These are phyloP conservation scores for Leucocoprinus sp. DNA, from an alignment of 768 basidiomycete genomes.

Conservation along the genomic window DNA sequence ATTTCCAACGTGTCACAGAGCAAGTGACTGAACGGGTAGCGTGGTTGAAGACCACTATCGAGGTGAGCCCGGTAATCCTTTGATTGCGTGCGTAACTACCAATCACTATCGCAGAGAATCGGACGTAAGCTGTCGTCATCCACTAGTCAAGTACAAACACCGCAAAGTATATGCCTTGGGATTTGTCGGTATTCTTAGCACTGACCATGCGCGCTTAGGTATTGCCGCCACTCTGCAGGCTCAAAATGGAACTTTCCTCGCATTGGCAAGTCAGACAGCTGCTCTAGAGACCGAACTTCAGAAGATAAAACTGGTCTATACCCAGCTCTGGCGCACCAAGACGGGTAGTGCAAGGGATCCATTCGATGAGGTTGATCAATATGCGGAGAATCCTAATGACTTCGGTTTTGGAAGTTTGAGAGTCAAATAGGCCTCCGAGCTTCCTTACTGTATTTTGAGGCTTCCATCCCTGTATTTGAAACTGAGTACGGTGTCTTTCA, in stretches of 20 bases:
- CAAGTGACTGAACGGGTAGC: conserved; percentile 64
- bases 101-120: conserved; percentile 49
- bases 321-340: conserved; percentile 69
- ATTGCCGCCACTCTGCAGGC: conserved; percentile 73
- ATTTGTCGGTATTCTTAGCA: conserved; percentile 7
- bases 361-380: conserved; percentile 45
- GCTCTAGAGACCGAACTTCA: conserved; percentile 66
- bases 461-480: neutral
- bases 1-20: conserved; percentile 62
- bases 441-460: neutral
- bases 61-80: conserved; percentile 33
- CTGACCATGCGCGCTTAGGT: conserved; percentile 28
- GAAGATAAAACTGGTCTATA: conserved; percentile 67
- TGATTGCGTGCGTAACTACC: neutral
- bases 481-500: neutral
- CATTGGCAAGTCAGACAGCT: conserved; percentile 71
- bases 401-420: conserved; percentile 36
- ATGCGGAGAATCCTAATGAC: conserved; percentile 26
- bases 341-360: conserved; percentile 82
- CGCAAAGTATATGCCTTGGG: conserved; percentile 47
- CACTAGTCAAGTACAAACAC: conserved; percentile 58
- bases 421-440: conserved; percentile 20
- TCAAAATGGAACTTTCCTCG: conserved; percentile 70
- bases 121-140: conserved; percentile 73
- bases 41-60: conserved; percentile 78